Base-by-base conservation (phyloP, 2,329 filamentous ascomycete genomes). In the Thielaviopsis musarum region DNA sequence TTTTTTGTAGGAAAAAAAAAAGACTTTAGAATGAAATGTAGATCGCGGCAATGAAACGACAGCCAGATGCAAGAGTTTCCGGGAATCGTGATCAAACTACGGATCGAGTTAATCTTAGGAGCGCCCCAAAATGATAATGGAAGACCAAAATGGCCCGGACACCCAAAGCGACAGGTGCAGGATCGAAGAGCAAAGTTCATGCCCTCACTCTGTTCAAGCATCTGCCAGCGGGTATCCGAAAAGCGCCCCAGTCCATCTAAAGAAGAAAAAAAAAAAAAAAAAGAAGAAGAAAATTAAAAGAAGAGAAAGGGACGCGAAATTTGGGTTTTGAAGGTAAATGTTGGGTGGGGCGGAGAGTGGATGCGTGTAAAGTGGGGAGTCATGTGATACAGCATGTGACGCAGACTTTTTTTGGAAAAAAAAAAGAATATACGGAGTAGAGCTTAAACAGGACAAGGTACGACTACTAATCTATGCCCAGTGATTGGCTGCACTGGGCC, bases 1-100 rank as follows among this genome's bases (percentile, higher is more conserved):
- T 51, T 51, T n/a, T 51, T 7, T n/a, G 48, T 22, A 12, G 3
- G 12, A 34, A 6, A 34, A 34, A 12, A 34, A 34, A 34, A 34
- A 34, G 12, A 12, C 24, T 26, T 26, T 26, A 26, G 24, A n/a
- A n/a, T 30, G 34, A 17, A 65, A 69, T 79, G 76, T 79, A 77
- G 76, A 78, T 79, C 76, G 76, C 75, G 66, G 72, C 72, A 76
- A 77, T 79, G 76, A 79, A 79, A 78, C 76, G 73, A 70, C 71
- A 73, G 70, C 69, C 73, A 74, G 75, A 78, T 71, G 69, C 73
- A 58, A 63, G 57, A 64, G 61, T 68, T 65, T 70, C 70, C 72
- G 72, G 72, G 66, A 72, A 74, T 70, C 74, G 76, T 75, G 76
- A 79, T 79, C 78, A 79, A 79, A 78, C 53, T 62, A 60, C 61